A percentile compares a stretch with the other conserved stretches of the same genome.
phyloP scores from a whole-genome alignment of 768 basidiomycete genomes.

The Daedaleopsis sinensis region DNA sequence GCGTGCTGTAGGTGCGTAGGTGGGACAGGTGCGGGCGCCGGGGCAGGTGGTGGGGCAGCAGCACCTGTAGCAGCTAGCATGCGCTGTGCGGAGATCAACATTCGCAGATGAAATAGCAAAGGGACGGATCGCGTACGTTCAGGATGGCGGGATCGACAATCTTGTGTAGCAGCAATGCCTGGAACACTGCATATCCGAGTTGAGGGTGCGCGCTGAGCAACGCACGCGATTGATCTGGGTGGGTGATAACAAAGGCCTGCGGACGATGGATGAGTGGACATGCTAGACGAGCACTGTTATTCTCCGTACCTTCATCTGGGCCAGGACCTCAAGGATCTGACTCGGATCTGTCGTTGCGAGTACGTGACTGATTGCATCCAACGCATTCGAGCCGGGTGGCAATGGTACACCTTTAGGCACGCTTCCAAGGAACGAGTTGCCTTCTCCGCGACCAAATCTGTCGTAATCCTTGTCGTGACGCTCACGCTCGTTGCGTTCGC shows the following conservation, averaged over 20 bases:
- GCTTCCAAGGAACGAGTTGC: slow-evolving; percentile 55
- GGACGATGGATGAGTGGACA: not conserved
- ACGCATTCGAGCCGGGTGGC: slow-evolving; percentile 66
- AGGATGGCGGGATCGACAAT: slow-evolving; percentile 89
- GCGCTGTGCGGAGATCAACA: slow-evolving; percentile 33
- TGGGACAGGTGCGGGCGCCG: slow-evolving; percentile 16
- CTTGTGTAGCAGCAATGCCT: slow-evolving; percentile 89
- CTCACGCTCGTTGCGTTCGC: slow-evolving; percentile 46
- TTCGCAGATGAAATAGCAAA: not conserved
- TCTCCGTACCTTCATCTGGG: slow-evolving; percentile 92
- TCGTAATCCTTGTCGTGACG: slow-evolving; percentile 22
- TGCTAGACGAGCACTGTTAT: slow-evolving; percentile 9
- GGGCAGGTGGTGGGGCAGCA: slow-evolving; percentile 16
- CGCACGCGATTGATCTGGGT: slow-evolving; percentile 85
- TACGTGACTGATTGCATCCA: slow-evolving; percentile 85
- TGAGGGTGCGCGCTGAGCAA: slow-evolving; percentile 87
- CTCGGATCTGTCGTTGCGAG: slow-evolving; percentile 82
- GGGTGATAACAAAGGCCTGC: slow-evolving; percentile 89
- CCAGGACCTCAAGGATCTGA: slow-evolving; percentile 90
- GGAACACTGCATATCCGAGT: slow-evolving; percentile 94
- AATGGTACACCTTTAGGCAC: slow-evolving; percentile 80
- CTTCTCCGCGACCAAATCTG: slow-evolving; percentile 5
- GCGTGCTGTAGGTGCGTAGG: slow-evolving; percentile 1
- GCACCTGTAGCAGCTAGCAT: slow-evolving; percentile 50
- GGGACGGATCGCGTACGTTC: slow-evolving; percentile 48